A percentile compares a stretch with the other conserved stretches of the same genome.
Evolutionary conservation across 2,329 filamentous ascomycete genomes (phyloP).

Genomic region (Pyrenophora tritici-repentis): DNA sequence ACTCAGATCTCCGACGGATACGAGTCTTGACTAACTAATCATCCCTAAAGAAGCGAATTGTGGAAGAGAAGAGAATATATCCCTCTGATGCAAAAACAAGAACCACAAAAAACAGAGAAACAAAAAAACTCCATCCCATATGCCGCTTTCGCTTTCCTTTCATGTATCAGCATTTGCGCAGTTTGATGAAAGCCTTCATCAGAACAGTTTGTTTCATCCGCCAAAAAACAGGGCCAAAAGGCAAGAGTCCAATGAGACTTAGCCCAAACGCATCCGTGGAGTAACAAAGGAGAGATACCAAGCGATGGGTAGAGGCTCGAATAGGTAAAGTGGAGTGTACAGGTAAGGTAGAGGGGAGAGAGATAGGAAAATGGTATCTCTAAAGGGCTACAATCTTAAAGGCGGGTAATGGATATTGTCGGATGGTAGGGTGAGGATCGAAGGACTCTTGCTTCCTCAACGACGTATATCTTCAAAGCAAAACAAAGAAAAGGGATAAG

Average conservation of each 20-base stretch:
- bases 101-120: slow-evolving; percentile 9
- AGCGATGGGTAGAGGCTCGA: slow-evolving; percentile 28
- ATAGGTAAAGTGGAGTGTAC: slow-evolving; percentile 28
- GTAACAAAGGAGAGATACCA: slow-evolving; percentile 46
- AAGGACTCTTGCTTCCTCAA: slow-evolving; percentile 35
- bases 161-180: slow-evolving; percentile 22
- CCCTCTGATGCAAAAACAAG: slow-evolving; percentile 26
- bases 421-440: slow-evolving; percentile 18
- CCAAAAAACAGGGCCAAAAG: slow-evolving; percentile 9
- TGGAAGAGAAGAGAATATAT: slow-evolving; percentile 14
- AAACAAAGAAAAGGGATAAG: slow-evolving; percentile 41
- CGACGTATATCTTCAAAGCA: slow-evolving; percentile 23
- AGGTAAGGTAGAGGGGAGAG: slow-evolving; percentile 30
- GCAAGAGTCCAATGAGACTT: slow-evolving; percentile 22
- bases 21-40: slow-evolving; percentile 50
- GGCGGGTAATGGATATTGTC: not conserved
- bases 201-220: slow-evolving; percentile 31
- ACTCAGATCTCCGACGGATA: slow-evolving; percentile 42
- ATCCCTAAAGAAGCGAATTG: slow-evolving; percentile 42
- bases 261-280: slow-evolving; percentile 20
- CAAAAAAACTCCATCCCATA: slow-evolving; percentile 26
- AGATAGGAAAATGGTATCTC: slow-evolving; percentile 48
- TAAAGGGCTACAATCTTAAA: slow-evolving; percentile 43
- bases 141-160: slow-evolving; percentile 23
- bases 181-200: slow-evolving; percentile 24